Base-by-base conservation (phyloP, 352 stramenopile species). In the Aphanomyces euteiches region DNA sequence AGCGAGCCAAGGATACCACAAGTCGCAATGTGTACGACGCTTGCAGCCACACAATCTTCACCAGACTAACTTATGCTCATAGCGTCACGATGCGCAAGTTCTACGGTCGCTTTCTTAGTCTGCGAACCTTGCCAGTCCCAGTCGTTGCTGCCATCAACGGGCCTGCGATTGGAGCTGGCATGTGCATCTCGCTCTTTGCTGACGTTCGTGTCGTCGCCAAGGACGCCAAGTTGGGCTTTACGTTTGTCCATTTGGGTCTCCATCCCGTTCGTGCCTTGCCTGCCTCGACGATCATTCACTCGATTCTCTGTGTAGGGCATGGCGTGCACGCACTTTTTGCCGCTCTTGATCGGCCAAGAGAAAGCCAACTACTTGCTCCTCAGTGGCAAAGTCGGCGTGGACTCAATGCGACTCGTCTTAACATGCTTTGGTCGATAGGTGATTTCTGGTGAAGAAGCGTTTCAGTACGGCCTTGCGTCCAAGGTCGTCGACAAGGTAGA, bases 121-220 rank as follows among this genome's bases (percentile, higher is more conserved):
- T 97, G 37, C 82, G 90, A 7, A 74, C 78, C 45, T 75, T 97
- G 7, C 81, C 85, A 21, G 76, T 97, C 65, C 90, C 90, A 17
- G 75, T 95, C 8, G 82, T 96, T 47, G 86, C 85, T 15, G 89
- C 89, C 13, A 81, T 97, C 60, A 92, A 96, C 69, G 90, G 90
- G 17, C 87, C 75, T 38, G 84, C 83, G n/a, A 89, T 91, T 48
- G 85, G 87, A 47, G 87, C 86, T 1, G 86, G 85, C 0, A 60
- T 92, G 56, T 92, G 88, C 73, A 84, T 97, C 57, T 86, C 90
- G 10, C 77, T 96, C 48, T 90, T 91, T 17, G 91, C 83, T 37
- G 90, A 97, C 72, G 75, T 95, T 10, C 80, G 90, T 19, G 79
- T 96, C 15, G 83, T 78, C 0, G 75, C 76, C 1, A 74, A 76